Percentiles rank a stretch among this genome's conserved stretches.
Conservation (phyloP, 176 grass and related monocot species). For the Oryza rufipogon region DNA sequence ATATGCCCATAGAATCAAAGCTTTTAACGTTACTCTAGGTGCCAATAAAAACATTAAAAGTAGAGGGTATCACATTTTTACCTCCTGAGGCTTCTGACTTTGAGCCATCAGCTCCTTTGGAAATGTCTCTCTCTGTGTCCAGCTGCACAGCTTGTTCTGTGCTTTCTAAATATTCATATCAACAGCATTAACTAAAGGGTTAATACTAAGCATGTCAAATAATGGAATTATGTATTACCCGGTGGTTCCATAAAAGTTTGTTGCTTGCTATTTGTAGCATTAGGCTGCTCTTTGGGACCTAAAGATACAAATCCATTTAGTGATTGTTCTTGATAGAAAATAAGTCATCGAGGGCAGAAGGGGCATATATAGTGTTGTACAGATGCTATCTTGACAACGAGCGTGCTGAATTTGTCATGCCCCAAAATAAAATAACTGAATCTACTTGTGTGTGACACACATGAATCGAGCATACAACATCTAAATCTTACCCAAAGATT, state of each 20-base stretch:
- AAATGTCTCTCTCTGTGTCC: constrained; percentile 23
- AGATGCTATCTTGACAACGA: constrained; percentile 36
- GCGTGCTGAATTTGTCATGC: constrained; percentile 26
- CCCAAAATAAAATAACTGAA: constrained; percentile 29
- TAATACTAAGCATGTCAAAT: constrained; percentile 11
- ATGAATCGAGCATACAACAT: constrained; percentile 6
- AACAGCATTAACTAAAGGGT: constrained; percentile 15
- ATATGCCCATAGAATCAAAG: constrained; percentile 13
- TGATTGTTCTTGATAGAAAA: constrained; percentile 9
- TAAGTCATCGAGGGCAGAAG: neutral
- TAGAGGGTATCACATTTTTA: constrained; percentile 29
- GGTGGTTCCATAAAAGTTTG: constrained; percentile 38
- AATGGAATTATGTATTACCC: constrained; percentile 38
- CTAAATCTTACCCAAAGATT: constrained; percentile 37
- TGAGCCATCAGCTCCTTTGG: constrained; percentile 42
- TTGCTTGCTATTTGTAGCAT: constrained; percentile 35
- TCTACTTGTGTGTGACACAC: constrained; percentile 1
- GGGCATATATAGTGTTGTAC: constrained; percentile 23
- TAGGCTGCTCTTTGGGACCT: constrained; percentile 31
- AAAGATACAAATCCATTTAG: neutral
- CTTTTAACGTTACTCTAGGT: neutral
- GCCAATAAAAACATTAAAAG: constrained; percentile 27
- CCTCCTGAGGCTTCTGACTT: constrained; percentile 42
- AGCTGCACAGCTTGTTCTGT: constrained; percentile 28
- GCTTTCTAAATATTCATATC: constrained; percentile 37